Conservation (phyloP, 345 rosid species). For the Psidium guajava region DNA sequence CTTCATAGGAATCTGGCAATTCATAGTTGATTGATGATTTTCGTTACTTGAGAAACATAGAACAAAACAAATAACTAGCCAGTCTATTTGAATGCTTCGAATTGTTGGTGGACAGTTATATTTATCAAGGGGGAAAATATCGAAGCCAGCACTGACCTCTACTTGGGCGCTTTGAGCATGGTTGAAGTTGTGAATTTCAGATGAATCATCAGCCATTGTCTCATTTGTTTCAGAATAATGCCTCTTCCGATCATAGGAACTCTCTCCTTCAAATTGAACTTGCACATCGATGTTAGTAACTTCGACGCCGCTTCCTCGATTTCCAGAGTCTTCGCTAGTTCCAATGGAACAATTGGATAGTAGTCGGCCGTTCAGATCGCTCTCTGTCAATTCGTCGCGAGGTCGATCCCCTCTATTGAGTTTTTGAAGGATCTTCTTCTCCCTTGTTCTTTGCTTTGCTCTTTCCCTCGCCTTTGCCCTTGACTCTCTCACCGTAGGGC, state of each 20-base stretch:
- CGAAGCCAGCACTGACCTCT: background rate
- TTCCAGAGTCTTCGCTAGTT: background rate
- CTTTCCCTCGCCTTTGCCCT: slow-evolving; percentile 61
- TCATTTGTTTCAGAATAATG: background rate
- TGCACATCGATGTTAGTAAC: background rate
- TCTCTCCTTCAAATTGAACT: background rate
- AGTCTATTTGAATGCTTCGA: background rate
- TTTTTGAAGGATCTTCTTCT: slow-evolving; percentile 12
- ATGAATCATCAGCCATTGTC: background rate
- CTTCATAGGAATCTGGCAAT: background rate
- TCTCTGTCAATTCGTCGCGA: background rate
- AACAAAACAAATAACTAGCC: background rate
- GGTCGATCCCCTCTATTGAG: background rate
- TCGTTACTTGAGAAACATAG: background rate
- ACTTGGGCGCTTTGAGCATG: background rate
- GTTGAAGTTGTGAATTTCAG: background rate
- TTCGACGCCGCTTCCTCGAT: background rate
- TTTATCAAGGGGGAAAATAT: background rate
- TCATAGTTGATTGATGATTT: background rate
- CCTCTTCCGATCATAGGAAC: background rate
- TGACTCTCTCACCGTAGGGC: slow-evolving; percentile 25
- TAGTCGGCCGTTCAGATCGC: background rate
- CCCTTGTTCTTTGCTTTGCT: slow-evolving; percentile 57
- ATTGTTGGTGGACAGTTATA: background rate
- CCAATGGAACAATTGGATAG: background rate